phyloP scores from a whole-genome alignment of 768 basidiomycete genomes.

The Tricholoma furcatifolium region DNA sequence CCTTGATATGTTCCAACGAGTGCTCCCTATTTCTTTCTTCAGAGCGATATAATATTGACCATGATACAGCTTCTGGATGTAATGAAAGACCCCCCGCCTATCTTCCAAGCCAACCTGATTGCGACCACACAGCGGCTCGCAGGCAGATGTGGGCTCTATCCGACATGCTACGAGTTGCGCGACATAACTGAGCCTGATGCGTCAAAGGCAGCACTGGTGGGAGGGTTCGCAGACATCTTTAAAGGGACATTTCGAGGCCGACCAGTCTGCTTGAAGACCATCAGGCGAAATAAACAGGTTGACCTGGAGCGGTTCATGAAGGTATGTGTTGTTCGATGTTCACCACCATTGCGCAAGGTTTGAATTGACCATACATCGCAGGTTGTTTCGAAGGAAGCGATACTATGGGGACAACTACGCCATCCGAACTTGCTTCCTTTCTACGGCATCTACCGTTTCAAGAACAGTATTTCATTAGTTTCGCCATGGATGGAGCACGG shows the following conservation, averaged over 20 bases:
- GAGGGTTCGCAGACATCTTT: no score
- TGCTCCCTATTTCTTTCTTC: not conserved
- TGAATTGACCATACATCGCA: not conserved
- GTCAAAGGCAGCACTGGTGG: no score
- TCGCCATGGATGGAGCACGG: constrained; percentile 25
- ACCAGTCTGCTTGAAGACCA: constrained; percentile 1
- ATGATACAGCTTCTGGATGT: no score
- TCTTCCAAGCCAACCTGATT: no score
- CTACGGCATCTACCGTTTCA: constrained; percentile 24
- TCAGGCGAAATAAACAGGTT: constrained; percentile 1
- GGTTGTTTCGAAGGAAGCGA: constrained; percentile 13
- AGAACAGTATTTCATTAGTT: constrained; percentile 27
- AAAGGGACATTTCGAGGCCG: no score
- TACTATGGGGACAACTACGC: constrained; percentile 27
- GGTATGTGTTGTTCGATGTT: not conserved
- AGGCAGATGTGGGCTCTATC: no score
- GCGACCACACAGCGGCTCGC: no score
- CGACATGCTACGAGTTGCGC: no score
- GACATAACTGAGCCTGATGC: no score
- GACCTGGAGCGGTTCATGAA: not conserved
- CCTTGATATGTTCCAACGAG: not conserved
- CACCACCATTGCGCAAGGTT: not conserved
- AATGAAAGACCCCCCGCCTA: no score
- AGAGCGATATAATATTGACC: no score
- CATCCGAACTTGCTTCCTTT: constrained; percentile 31